A percentile compares a stretch with the other conserved stretches of the same genome.
Conservation (phyloP, 169 alveolate genomes). For the Perkinsus olseni region DNA sequence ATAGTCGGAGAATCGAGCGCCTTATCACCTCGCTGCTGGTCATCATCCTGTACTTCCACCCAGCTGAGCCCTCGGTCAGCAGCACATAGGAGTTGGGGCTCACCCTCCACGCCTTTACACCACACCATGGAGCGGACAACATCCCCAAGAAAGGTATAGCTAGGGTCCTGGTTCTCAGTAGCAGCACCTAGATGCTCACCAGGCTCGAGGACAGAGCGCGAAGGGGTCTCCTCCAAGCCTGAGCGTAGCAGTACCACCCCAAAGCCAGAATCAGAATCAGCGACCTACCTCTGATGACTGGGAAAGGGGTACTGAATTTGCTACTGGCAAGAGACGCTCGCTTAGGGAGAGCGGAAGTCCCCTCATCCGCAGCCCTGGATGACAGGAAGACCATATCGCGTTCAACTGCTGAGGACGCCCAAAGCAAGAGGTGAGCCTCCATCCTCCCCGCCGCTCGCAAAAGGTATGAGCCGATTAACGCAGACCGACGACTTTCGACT, state of each 20-base stretch:
- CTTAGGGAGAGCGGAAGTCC: not conserved
- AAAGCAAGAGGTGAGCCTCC: too few relatives aligned
- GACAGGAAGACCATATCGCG: not conserved
- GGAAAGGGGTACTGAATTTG: not conserved
- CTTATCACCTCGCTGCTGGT: not conserved
- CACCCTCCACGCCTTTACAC: not conserved
- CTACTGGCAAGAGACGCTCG: not conserved
- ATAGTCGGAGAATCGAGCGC: not conserved
- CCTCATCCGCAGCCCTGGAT: not conserved
- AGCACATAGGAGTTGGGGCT: not conserved
- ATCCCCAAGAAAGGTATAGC: not conserved
- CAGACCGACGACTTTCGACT: too few relatives aligned
- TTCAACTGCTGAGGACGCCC: too few relatives aligned
- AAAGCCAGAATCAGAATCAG: not conserved
- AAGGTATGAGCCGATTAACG: too few relatives aligned
- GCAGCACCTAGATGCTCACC: not conserved
- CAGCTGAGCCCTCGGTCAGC: not conserved
- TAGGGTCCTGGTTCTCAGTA: not conserved
- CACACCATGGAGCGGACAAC: not conserved
- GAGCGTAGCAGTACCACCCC: not conserved
- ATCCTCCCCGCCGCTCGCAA: too few relatives aligned
- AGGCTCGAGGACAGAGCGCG: not conserved
- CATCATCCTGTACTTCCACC: not conserved
- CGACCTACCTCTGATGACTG: not conserved
- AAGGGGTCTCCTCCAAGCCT: not conserved